phyloP scores from a whole-genome alignment of 345 rosid genomes.

The Eucalyptus regnans region DNA sequence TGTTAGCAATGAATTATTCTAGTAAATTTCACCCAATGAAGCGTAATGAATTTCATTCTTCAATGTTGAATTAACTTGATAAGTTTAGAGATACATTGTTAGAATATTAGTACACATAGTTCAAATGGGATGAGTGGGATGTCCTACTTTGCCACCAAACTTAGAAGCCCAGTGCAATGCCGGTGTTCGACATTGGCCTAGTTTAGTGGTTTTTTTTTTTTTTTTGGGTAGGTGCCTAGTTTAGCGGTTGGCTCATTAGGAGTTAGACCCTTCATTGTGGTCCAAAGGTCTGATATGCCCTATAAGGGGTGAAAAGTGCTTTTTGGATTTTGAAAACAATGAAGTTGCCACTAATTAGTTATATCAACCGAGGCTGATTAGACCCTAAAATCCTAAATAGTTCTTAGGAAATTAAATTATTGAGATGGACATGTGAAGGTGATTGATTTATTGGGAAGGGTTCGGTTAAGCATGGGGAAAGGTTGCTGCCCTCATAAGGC shows the following conservation, averaged over 20 bases:
- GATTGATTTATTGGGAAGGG: not conserved
- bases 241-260: fast-evolving
- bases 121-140: not conserved
- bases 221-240: no score
- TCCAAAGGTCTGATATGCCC: not conserved
- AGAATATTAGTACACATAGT: not conserved
- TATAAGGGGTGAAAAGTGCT: not conserved
- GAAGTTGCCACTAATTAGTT: not conserved
- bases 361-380: not conserved
- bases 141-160: not conserved
- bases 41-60: not conserved
- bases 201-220: fast-evolving
- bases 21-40: not conserved
- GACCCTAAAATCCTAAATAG: not conserved
- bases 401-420: not conserved
- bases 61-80: not conserved
- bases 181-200: not conserved
- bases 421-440: not conserved
- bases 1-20: not conserved
- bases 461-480: not conserved
- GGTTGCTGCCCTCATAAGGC: not conserved
- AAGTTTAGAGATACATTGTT: not conserved
- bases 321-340: not conserved
- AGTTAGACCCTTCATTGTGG: not conserved
- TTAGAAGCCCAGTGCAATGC: fast-evolving